Conservation (phyloP, 805 yeast genomes). For the Schwanniomyces polymorphus region DNA sequence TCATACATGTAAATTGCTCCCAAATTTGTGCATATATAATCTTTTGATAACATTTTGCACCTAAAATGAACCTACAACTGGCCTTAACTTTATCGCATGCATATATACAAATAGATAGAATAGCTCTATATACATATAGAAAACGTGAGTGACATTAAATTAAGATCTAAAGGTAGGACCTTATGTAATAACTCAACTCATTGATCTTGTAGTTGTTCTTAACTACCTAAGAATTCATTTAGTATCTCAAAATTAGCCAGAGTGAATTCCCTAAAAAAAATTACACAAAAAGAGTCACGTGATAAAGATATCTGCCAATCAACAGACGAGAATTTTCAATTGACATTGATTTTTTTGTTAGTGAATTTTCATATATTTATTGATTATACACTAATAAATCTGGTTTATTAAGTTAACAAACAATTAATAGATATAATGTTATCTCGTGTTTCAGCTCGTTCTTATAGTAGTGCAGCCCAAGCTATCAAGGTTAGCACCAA, state of each 20-base stretch:
- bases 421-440: constrained; percentile 26
- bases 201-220: no score
- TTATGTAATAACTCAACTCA: no score
- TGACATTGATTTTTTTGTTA: constrained; percentile 1
- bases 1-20: neutral
- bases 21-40: no score
- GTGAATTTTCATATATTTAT: constrained; percentile 1
- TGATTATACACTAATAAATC: neutral
- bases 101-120: neutral
- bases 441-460: constrained; percentile 42
- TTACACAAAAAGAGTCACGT: constrained; percentile 6
- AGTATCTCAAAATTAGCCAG: no score
- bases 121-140: no score
- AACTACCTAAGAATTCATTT: no score
- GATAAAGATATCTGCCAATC: constrained; percentile 12
- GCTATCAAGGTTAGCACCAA: constrained; percentile 51
- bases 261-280: no score
- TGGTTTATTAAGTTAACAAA: neutral
- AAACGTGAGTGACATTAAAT: no score
- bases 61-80: neutral
- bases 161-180: no score
- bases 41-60: neutral
- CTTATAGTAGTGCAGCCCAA: constrained; percentile 39
- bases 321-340: constrained; percentile 12
- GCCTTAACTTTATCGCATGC: neutral